Base-by-base conservation (phyloP, 208 protist species). In the Crithidia brevicula region DNA sequence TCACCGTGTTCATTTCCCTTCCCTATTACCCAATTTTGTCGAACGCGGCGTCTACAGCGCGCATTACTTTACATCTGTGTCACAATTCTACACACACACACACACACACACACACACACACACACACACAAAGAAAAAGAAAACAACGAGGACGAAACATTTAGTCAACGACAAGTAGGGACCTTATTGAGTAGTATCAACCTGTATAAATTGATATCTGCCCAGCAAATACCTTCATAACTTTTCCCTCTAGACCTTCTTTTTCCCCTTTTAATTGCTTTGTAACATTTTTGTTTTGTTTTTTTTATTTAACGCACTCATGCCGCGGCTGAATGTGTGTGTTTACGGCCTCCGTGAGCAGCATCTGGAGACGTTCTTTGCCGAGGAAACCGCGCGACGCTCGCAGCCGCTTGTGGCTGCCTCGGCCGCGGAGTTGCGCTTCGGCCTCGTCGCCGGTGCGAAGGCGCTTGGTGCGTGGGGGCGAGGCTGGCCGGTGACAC, bases 381-480 rank as follows among this genome's bases (percentile, higher is more conserved):
- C 23, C 8, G 49, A 46, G 16, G 75, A 76, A 31, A 42, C 20
- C 9, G 42, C 36, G 25, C 75, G 68, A n/a, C 58, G 58, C 23
- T 20, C 62, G n/a, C 70, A 76, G 54, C 70, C 70, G 36, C 56
- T 76, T 1, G 43, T 76, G 40, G 70, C 70, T 3, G 43, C 60
- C 10, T 70, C 52, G 3, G 22, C 49, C 15, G 67, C 73, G 34
- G 62, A 83, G 25, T 42, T 91, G 23, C 67, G 78, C 34, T 78
- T 88, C 25, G 86, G 63, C 25, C 62, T 92, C 25, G 81, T 88
- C 15, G 63, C 66, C 9, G 74, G 43, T 9, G 57, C 60, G 16
- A 63, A 62, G 8, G 62, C 60, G 36, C 77, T 88, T 47, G 86
- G 86, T 30, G 61, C 61, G 23, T 92, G 86, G 86, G 86, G 86